Evolutionary conservation across 441 rosid genomes (phyloP), one percentile per base, ranked within the genome.

Genomic region (Gossypium davidsonii): DNA sequence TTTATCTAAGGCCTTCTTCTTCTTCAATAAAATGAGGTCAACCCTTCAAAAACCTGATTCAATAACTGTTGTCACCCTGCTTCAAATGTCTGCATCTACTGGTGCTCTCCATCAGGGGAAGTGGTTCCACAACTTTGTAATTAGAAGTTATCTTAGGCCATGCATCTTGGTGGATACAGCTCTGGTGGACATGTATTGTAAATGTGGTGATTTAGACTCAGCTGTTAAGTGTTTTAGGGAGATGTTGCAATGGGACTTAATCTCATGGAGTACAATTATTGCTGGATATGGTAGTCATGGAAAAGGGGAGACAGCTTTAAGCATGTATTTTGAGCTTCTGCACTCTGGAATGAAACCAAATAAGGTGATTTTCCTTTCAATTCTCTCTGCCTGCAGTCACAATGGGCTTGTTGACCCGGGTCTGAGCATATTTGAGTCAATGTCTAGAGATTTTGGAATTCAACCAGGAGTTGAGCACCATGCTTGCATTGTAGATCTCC

Each of bases 181-280:
- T 76, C 77, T 89, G 28, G 85, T 84, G 75, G 91, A 85, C 84
- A 89, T 89, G 90, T 89, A 89, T 68, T 78, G 78, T 44, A 89
- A 89, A 82, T 87, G 90, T 68, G 89, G 93, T 49, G 79, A 77
- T 74, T 77, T 89, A 72, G 80, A 82, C 71, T 51, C 83, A 75
- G 88, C 89, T 37, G 80, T 77, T 49, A 87, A 81, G 64, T 87
- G 93, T 78, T 85, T 89, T 25, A 78, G 80, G 65, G 62, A 71
- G 52, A 87, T 89, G 80, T 58, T 61, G 23, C 69, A 60, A 57
- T 78, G 78, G 31, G 91, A 87, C 81, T 67, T 82, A 79, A 80
- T 87, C 59, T 80, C 93, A 11, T 87, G 91, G 89, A 77, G 84
- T 74, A 73, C 89, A 28, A 82, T 89, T 37, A 83, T 89, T 64